Base-by-base conservation (phyloP, 306 rosid genomes). In the Cercis canadensis region DNA sequence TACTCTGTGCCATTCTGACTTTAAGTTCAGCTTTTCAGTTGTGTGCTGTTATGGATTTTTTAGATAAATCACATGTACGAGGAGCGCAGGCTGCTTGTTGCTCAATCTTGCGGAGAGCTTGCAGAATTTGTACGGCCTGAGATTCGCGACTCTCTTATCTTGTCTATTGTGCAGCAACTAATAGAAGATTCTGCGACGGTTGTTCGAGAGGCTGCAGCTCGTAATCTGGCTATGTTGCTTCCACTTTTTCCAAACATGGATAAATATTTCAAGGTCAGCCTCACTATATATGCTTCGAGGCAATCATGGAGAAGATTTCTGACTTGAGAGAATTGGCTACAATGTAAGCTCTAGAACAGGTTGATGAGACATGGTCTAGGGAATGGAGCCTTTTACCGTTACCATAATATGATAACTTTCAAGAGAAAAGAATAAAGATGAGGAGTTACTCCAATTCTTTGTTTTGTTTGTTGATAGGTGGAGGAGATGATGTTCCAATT, bases 261-360 rank as follows among this genome's bases (percentile, higher is more conserved):
- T 77, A 94, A 94, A 87, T 94, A 91, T 94, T 91, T 89, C 99
- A 94, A 94, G 99, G 99, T 94, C 97, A 91, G 99, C 99, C 89
- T 89, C 97, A 95, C 96, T 95, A 91, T 82, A 90, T 86, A 86
- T 89, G 99, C 95, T 91, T 91, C 91, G 96, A 91, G 97, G 97
- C 96, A 90, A 83, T 91, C 96, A 86, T 91, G 96, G 96, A 94
- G 96, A 89, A 88, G 97, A 89, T 84, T 91, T 90, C 97, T 94
- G 95, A 94, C 96, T 84, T 91, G 97, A 87, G 90, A 89, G 96
- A 85, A 80, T 89, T 89, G 88, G 87, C 90, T 89, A 81, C 96
- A 87, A 89, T 86, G 99, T 91, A 91, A 95, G 97, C 96, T 95
- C 80, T 89, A 89, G 94, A 87, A 84, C 81, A 82, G 86, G 96